A percentile compares a stretch with the other conserved stretches of the same genome.
Evolutionary conservation across 352 stramenopile genomes (phyloP).

Genomic region (Phytophthora fragariae): DNA sequence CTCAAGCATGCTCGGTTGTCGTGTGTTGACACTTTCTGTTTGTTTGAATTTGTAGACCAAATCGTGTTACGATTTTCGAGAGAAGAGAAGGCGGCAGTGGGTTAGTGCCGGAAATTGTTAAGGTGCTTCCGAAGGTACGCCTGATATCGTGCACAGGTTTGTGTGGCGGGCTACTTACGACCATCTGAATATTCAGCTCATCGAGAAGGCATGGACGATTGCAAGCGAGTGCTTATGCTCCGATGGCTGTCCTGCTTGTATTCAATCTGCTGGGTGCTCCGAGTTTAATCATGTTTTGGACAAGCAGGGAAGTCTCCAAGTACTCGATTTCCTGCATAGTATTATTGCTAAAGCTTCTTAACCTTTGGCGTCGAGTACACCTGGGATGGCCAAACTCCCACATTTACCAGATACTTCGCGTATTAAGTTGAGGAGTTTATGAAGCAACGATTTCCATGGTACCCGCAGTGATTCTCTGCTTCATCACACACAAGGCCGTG

Average conservation of each 20-base stretch:
- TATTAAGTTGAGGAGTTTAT: too few relatives aligned
- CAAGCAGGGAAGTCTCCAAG: conserved; percentile 77
- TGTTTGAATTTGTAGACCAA: conserved; percentile 51
- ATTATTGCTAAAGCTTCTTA: conserved; percentile 4
- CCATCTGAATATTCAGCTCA: conserved; percentile 31
- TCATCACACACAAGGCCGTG: too few relatives aligned
- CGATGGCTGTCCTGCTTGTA: conserved; percentile 88
- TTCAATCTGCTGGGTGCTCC: conserved; percentile 85
- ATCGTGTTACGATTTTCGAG: conserved; percentile 91
- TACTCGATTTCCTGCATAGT: conserved; percentile 66
- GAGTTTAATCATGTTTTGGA: conserved; percentile 93
- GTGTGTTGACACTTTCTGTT: not conserved
- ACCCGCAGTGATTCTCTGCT: too few relatives aligned
- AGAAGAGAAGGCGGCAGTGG: conserved; percentile 89
- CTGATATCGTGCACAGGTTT: not conserved
- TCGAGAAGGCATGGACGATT: conserved; percentile 72
- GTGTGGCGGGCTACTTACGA: not conserved
- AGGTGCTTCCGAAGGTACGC: conserved; percentile 61
- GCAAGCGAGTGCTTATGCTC: conserved; percentile 78
- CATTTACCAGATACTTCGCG: too few relatives aligned
- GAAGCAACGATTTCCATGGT: too few relatives aligned
- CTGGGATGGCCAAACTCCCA: too few relatives aligned
- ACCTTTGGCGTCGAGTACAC: not conserved
- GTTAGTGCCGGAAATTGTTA: conserved; percentile 80
- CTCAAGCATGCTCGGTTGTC: not conserved